Evolutionary conservation across 140 eudicot species (phyloP), one percentile per base, ranked within the genome.

Genomic region (Ambrosia hybrid): DNA sequence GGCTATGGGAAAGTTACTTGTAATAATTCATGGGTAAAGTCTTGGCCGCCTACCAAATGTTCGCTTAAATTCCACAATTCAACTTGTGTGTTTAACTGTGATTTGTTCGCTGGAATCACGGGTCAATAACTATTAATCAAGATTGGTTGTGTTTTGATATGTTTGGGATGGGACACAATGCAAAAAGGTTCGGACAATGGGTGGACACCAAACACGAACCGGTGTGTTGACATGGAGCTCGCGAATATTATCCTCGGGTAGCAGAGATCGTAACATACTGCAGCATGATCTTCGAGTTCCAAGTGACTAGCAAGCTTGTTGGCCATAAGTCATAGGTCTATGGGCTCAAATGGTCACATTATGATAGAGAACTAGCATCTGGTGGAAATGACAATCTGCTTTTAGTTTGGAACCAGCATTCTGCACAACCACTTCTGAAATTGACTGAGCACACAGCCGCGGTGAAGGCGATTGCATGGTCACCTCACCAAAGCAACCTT

Each of bases 121-220:
- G n/a, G n/a, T n/a, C n/a, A n/a, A n/a, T n/a, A n/a, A n/a, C n/a
- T 2, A 17, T 46, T 21, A 15, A 55, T 33, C 21, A 13, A 33
- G 6, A 39, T 9, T n/a, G 61, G 52, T 26, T 65, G 55, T 56
- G 37, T 45, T 30, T 79, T 58, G 34, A 46, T 72, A 94, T 97
- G 88, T 94, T 63, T 94, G 99, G 99, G 99, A 94, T 83, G 99
- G 96, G 75, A 88, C 97, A 21, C 97, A 91, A 48, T 94, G 99
- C 87, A 94, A 94, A 77, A 92, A 84, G 84, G 87, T 94, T 34
- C 84, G 99, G 72, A 94, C 97, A 12, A 76, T 94, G 91, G 81
- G 89, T 17, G 99, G 99, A 14, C 99, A 91, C 65, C 99, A 91
- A 83, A 90, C 97, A 38, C 84, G 99, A 84, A 86, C 95, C 0